phyloP scores from a whole-genome alignment of 2,329 filamentous ascomycete genomes.

The Allantophomopsis cytisporea region DNA sequence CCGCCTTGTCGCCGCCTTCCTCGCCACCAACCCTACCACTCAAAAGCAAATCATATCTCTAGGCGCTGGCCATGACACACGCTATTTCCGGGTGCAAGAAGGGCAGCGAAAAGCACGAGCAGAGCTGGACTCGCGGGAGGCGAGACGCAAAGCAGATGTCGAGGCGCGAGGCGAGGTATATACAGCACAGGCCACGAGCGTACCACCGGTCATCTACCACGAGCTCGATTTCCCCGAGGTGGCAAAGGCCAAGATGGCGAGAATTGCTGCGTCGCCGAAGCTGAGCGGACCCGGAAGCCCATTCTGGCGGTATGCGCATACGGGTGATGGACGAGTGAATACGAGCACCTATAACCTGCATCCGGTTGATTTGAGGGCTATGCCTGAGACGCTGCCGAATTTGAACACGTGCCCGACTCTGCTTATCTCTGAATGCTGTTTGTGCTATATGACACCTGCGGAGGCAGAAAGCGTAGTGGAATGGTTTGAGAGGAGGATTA shows the following conservation, averaged over 20 bases:
- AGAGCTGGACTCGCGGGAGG: slow-evolving; percentile 2
- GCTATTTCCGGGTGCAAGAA: slow-evolving; percentile 56
- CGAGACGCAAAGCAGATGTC: too few species aligned
- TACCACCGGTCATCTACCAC: slow-evolving; percentile 3
- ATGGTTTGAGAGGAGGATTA: slow-evolving; percentile 44
- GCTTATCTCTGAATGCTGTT: slow-evolving; percentile 86
- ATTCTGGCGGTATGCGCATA: neutral
- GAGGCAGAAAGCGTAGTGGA: slow-evolving; percentile 50
- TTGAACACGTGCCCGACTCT: slow-evolving; percentile 58
- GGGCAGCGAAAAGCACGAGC: slow-evolving; percentile 6
- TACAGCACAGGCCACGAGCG: slow-evolving; percentile 30
- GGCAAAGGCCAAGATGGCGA: neutral
- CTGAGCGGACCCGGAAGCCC: neutral
- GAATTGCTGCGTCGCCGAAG: neutral
- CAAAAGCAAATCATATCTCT: slow-evolving; percentile 76
- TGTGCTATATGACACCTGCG: slow-evolving; percentile 67
- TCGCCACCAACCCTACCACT: slow-evolving; percentile 25
- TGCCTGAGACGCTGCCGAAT: slow-evolving; percentile 22
- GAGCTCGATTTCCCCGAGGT: slow-evolving; percentile 1
- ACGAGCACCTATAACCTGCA: slow-evolving; percentile 30
- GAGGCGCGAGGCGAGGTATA: slow-evolving; percentile 43
- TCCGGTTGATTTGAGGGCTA: slow-evolving; percentile 20
- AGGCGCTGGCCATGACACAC: slow-evolving; percentile 87
- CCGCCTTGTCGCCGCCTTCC: slow-evolving; percentile 57
- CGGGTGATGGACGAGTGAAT: neutral